These are phyloP conservation scores for Suillus ampliporus DNA, from an alignment of 768 basidiomycete genomes.

Conservation along the genomic window DNA sequence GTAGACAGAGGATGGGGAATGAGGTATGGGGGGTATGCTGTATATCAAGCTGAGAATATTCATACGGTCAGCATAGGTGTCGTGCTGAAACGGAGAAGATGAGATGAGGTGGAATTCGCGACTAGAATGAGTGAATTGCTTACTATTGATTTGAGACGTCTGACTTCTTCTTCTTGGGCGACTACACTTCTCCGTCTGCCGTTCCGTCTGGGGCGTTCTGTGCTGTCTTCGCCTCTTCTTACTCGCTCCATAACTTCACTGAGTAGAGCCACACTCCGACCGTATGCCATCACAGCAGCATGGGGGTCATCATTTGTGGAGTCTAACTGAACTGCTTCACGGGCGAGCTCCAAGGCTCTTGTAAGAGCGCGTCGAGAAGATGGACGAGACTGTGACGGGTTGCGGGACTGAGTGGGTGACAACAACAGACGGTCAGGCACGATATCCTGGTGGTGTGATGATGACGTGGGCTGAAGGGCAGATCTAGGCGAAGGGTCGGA, in stretches of 20 bases:
- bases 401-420: constrained; percentile 49
- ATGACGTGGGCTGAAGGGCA: constrained; percentile 42
- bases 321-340: constrained; percentile 89
- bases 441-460: constrained; percentile 43
- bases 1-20: constrained; percentile 62
- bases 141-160: constrained; percentile 86
- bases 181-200: constrained; percentile 78
- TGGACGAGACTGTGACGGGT: constrained; percentile 52
- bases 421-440: constrained; percentile 50
- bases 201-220: constrained; percentile 63
- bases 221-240: constrained; percentile 81
- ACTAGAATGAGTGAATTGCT: constrained; percentile 36
- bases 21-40: constrained; percentile 79
- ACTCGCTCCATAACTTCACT: constrained; percentile 95
- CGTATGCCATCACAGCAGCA: constrained; percentile 89
- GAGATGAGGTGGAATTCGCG: constrained; percentile 1
- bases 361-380: constrained; percentile 89
- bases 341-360: constrained; percentile 83
- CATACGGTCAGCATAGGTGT: constrained; percentile 95
- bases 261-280: constrained; percentile 82
- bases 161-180: constrained; percentile 92
- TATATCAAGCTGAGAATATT: constrained; percentile 90
- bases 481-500: constrained; percentile 65
- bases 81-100: constrained; percentile 61
- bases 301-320: constrained; percentile 87